Conservation (phyloP, 2,329 filamentous ascomycete genomes). For the Dothistroma pini region DNA sequence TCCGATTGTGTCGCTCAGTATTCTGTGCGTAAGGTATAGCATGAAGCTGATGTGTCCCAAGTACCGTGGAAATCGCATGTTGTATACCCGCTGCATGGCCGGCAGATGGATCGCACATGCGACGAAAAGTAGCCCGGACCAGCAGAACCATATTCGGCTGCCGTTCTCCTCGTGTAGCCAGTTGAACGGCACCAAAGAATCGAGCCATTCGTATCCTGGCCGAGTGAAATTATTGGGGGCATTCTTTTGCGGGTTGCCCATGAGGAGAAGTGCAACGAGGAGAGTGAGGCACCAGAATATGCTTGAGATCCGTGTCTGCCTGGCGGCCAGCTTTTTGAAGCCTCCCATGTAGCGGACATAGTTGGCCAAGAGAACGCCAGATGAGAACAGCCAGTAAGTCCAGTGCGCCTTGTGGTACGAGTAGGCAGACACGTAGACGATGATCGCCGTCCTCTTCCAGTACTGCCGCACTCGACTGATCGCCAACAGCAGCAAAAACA, state of each 20-base stretch:
- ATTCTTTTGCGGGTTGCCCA: constrained; percentile 5
- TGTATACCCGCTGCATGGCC: constrained; percentile 11
- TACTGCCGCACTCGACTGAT: constrained; percentile 5
- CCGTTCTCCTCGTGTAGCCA: constrained; percentile 13
- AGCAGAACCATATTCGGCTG: constrained; percentile 18
- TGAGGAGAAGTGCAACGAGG: constrained; percentile 7
- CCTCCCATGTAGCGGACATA: constrained; percentile 18
- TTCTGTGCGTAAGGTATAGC: constrained; percentile 22
- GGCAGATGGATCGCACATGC: constrained; percentile 14
- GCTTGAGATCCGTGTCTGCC: not conserved
- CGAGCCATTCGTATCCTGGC: constrained; percentile 17
- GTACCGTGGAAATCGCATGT: constrained; percentile 12
- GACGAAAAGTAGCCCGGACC: constrained; percentile 21
- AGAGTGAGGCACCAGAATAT: constrained; percentile 8
- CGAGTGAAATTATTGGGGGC: constrained; percentile 5
- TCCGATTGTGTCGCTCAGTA: constrained; percentile 6
- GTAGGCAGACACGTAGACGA: constrained; percentile 5
- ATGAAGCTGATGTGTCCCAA: constrained; percentile 22
- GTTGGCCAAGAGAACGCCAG: constrained; percentile 17
- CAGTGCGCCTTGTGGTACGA: constrained; percentile 13
- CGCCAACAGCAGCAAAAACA: constrained; percentile 13
- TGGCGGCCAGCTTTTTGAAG: constrained; percentile 12
- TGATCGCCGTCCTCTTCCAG: constrained; percentile 2
- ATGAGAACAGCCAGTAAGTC: constrained; percentile 20
- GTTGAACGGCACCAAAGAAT: not conserved